A percentile compares a stretch with the other conserved stretches of the same genome.
phyloP scores from a whole-genome alignment of 345 rosid genomes.

The Xanthoceras sorbifolium region DNA sequence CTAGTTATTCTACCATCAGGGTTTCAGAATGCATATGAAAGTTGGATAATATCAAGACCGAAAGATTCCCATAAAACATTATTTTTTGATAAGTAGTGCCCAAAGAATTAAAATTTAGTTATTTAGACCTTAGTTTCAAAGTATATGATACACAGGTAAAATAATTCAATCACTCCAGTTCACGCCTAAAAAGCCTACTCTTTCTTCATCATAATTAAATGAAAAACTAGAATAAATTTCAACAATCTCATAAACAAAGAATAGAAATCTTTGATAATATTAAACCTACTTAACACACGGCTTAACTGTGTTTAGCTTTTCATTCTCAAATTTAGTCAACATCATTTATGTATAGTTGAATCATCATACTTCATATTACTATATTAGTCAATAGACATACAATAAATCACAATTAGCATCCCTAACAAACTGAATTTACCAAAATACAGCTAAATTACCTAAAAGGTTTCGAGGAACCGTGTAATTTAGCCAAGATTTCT shows the following conservation, averaged over 20 bases:
- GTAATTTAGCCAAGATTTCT: conserved; percentile 50
- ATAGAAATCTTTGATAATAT: background rate
- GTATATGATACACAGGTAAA: background rate
- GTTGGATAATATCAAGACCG: background rate
- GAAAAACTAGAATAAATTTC: background rate
- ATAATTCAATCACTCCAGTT: background rate
- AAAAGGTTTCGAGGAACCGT: conserved; percentile 24
- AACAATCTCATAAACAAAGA: background rate
- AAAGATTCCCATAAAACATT: background rate
- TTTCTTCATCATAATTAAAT: background rate
- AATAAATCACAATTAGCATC: background rate
- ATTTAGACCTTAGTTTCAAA: background rate
- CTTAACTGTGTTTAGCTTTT: background rate
- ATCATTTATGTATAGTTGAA: background rate
- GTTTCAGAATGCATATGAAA: background rate
- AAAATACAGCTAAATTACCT: conserved; percentile 38
- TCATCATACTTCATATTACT: background rate
- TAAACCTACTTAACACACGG: background rate
- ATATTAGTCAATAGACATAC: background rate
- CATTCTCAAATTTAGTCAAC: background rate
- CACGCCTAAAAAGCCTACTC: background rate
- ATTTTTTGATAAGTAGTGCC: background rate
- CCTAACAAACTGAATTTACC: background rate
- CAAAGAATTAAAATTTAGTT: background rate
- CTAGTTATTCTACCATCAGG: background rate